Evolutionary conservation across 1,284 basidiomycete species (phyloP), one percentile per base, ranked within the genome.

Genomic region (Melampsora americana): DNA sequence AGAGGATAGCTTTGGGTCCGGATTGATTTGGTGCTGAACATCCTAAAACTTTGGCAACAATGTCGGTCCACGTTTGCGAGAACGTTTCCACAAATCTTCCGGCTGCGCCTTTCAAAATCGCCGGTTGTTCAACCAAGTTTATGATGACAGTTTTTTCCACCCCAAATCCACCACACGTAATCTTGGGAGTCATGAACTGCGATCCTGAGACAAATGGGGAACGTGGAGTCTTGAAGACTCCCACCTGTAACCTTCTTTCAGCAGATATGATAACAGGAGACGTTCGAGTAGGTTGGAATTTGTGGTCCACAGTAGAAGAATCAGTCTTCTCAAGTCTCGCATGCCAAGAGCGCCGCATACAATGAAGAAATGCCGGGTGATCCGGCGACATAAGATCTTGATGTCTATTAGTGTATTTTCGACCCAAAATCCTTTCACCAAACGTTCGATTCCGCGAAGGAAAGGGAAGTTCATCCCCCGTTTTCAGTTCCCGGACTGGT

Each of bases 381-480:
- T 53, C 20, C 26, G 50, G 18, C 26, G 50, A 53, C 18, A 53
- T 53, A 16, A 53, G 50, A 53, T 53, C 50, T 53, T 53, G 50
- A 53, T 53, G 50, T n/a, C 50, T n/a, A 26, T 53, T 53, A 26
- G 50, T 53, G 50, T 53, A 53, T 26, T 18, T 53, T 53, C 50
- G 50, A 53, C 50, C 50, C 26, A 53, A 26, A 26, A 53, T 53
- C 16, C 50, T n/a, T 53, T 53, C 50, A 16, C 50, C 50, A 53
- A 53, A n/a, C 26, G 50, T n/a, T 26, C 18, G 18, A 20, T 53
- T 53, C 26, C 20, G 26, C 1, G 50, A 53, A 0, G 50, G 7
- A 26, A 53, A 53, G 20, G 50, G 50, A 53, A 53, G 50, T 26
- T 53, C 50, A 18, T 53, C 50, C 18, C 18, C 50, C 18, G 26